Conservation (phyloP, 768 basidiomycete species). For the Saitozyma sp. region DNA sequence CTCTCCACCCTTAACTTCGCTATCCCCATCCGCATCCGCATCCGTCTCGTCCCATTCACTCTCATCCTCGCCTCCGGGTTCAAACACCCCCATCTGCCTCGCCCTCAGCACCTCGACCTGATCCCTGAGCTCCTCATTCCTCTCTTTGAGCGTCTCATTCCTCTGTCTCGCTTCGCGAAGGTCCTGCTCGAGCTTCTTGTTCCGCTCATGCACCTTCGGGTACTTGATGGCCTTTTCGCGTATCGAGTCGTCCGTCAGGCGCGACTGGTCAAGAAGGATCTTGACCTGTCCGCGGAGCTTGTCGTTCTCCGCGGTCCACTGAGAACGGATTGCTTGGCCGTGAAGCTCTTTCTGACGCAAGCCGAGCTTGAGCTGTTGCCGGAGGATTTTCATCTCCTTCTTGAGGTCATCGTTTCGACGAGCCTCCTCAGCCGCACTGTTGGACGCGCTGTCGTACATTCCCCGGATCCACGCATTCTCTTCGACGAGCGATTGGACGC, state of each 20-base stretch:
- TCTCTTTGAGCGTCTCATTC: slow-evolving; percentile 5
- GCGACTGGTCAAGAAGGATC: slow-evolving; percentile 34
- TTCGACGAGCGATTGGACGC: background rate
- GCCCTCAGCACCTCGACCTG: slow-evolving; percentile 28
- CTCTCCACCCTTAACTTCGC: background rate
- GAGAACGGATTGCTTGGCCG: slow-evolving; percentile 10
- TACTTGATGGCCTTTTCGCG: slow-evolving; percentile 29
- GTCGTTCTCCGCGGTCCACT: slow-evolving; percentile 5
- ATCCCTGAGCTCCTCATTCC: slow-evolving; percentile 34
- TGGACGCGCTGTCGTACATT: slow-evolving; percentile 26
- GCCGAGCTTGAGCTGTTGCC: slow-evolving; percentile 28
- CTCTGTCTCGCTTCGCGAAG: slow-evolving; percentile 9
- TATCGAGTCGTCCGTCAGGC: slow-evolving; percentile 35
- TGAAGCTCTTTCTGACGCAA: slow-evolving; percentile 34
- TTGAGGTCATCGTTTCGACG: slow-evolving; percentile 3
- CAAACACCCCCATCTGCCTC: slow-evolving; percentile 32
- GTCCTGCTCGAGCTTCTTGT: slow-evolving; percentile 12
- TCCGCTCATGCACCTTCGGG: slow-evolving; percentile 4
- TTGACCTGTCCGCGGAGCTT: slow-evolving; percentile 15
- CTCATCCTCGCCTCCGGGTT: slow-evolving; percentile 5
- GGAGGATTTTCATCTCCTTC: slow-evolving; percentile 12
- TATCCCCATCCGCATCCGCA: background rate
- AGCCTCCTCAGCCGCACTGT: slow-evolving; percentile 23
- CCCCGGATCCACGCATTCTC: slow-evolving; percentile 17
- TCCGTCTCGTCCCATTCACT: slow-evolving; percentile 13